phyloP scores from a whole-genome alignment of 257 asterid species.

The Solanum okadae region DNA sequence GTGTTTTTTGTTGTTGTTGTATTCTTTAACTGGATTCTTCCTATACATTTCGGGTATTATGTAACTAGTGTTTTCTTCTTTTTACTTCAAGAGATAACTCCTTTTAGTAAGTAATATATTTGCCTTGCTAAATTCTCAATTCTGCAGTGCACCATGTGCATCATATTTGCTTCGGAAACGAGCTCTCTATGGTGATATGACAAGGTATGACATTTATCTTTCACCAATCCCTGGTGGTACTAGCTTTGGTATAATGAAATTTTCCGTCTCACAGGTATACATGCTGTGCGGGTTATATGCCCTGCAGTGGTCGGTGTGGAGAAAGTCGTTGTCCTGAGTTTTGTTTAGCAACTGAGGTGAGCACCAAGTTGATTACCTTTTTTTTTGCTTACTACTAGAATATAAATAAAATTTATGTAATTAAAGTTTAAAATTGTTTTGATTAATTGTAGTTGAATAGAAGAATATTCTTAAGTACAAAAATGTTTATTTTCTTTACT shows the following conservation, averaged over 20 bases:
- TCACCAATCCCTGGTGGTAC: neutral
- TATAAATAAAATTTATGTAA: neutral
- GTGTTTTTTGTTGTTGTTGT: neutral
- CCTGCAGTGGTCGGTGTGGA: constrained; percentile 99
- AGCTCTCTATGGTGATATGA: constrained; percentile 98
- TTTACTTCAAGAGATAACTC: neutral
- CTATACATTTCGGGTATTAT: neutral
- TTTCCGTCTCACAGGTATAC: constrained; percentile 47
- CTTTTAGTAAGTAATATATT: neutral
- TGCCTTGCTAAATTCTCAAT: neutral
- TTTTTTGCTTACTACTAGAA: neutral
- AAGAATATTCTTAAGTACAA: neutral
- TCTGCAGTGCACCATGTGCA: constrained; percentile 82
- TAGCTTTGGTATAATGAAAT: neutral
- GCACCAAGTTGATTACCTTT: neutral
- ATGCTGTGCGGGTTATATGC: constrained; percentile 99
- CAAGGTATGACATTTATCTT: constrained; percentile 46
- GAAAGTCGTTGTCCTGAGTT: constrained; percentile 95
- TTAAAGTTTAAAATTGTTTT: neutral
- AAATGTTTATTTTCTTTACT: neutral
- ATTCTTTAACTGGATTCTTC: neutral
- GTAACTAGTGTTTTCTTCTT: neutral
- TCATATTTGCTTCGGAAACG: constrained; percentile 95
- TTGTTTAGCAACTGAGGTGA: constrained; percentile 99
- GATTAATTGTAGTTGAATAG: neutral